Conservation (phyloP, 2,329 filamentous ascomycete species). For the Cladophialophora yegresii region DNA sequence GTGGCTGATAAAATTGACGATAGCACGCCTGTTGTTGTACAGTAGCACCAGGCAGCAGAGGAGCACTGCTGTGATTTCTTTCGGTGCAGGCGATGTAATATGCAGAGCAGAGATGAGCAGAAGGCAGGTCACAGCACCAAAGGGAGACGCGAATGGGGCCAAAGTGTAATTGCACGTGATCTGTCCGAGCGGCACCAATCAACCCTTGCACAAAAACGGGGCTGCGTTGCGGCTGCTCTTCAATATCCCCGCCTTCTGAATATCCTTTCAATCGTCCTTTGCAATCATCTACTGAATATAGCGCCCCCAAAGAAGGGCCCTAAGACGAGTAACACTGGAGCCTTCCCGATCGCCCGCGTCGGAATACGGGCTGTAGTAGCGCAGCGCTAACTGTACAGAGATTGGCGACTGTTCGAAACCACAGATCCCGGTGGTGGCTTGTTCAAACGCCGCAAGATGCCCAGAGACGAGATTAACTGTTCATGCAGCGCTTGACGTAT, state of each 20-base stretch:
- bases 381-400: background rate
- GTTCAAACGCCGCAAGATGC: background rate
- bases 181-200: conserved; percentile 1
- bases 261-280: background rate
- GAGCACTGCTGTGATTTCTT: background rate
- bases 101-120: background rate
- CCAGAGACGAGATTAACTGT: background rate
- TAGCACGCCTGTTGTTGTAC: background rate
- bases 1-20: background rate
- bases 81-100: background rate
- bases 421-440: background rate
- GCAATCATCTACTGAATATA: background rate
- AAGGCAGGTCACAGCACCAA: background rate
- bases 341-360: background rate
- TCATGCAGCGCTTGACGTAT: background rate
- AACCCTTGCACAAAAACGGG: background rate
- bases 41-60: background rate
- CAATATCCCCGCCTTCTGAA: background rate
- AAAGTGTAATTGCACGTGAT: background rate
- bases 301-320: background rate
- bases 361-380: background rate
- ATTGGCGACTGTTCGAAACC: background rate
- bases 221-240: background rate
- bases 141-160: background rate
- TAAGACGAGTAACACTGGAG: background rate